Base-by-base conservation (phyloP, 371 early-diverging fungal species). In the Nematocida parisii region DNA sequence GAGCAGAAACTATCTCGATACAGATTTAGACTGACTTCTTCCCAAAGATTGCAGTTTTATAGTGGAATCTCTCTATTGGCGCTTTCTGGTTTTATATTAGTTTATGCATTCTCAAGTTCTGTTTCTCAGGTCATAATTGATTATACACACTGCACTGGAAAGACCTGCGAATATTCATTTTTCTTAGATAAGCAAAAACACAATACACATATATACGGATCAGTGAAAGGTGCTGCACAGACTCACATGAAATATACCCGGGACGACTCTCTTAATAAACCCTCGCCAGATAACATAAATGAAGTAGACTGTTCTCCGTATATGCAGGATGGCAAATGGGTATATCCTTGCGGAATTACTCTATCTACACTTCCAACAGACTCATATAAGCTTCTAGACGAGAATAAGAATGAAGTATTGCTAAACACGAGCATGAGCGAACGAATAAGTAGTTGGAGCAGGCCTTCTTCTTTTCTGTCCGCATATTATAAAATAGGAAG, bases 1-100 rank as follows among this genome's bases (percentile, higher is more conserved):
- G 60, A 77, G 71, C 70, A 77, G 55, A 68, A 66, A 47, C 60
- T 77, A 33, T 57, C 44, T 15, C 70, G 56, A 70, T 77, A 77
- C 57, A 56, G 18, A 22, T n/a, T 77, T 22, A 4, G 24, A 18
- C 22, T 77, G 9, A 66, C 44, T 42, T 11, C 55, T 5, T 61
- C 5, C 2, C 11, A 67, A 45, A 77, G 47, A 47, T n/a, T 77
- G 22, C n/a, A 20, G 6, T 39, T 77, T 15, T 45, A 24, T n/a
- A 55, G 61, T 5, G 22, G 22, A 7, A 18, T 52, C 57, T 57
- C 60, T 13, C 24, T 62, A 11, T 52, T n/a, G 1, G 68, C 50
- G 15, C 11, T 75, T 11, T 15, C 58, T 0, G 54, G 70, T 18
- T n/a, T 40, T n/a, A 7, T 60, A 4, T 4, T 77, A 3, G 18